Base-by-base conservation (phyloP, 2,329 filamentous ascomycete genomes). In the Westerdykella ornata region DNA sequence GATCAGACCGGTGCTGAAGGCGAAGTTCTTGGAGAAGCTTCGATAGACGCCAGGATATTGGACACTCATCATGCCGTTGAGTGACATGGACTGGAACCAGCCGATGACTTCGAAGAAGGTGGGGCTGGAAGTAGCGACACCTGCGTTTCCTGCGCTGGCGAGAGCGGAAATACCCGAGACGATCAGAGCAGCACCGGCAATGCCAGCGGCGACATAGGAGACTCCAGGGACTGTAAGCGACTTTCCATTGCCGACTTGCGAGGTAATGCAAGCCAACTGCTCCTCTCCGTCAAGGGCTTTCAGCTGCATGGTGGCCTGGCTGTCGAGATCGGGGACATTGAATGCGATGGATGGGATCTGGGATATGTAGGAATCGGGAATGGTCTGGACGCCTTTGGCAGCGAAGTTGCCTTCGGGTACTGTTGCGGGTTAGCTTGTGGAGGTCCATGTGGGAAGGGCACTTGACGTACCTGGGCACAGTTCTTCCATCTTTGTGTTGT, bases 21-120 rank as follows among this genome's bases (percentile, higher is more conserved):
- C 89, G 65, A 98, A 97, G 70, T 97, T 97, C 70, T 86, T 86
- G 47, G 84, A 73, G 68, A 95, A 98, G 63, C 82, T 90, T 53
- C 82, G 80, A 70, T 97, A 97, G 29, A 97, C 81, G 28, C 80
- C 73, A 3, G 92, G 92, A 53, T 95, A 88, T 55, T 82, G 79
- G 55, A 94, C 89, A 45, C 86, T 94, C 63, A 95, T 75, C 92
- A 97, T 97, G 51, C 92, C 89, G 66, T 92, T 96, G 72, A 92
- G 84, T 19, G 92, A 88, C 74, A 97, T 85, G 37, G 84, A 83
- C 68, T 97, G 89, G 66, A 97, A 95, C 79, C 86, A 94, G 47
- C 83, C 81, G 52, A 95, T 77, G 36, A 94, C 81, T 59, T 96
- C 87, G 34, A 75, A 76, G 62, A 97, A 96, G 39, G 83, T 86